Evolutionary conservation across 2,329 filamentous ascomycete species (phyloP).

Genomic region (Alternaria incomplexa): DNA sequence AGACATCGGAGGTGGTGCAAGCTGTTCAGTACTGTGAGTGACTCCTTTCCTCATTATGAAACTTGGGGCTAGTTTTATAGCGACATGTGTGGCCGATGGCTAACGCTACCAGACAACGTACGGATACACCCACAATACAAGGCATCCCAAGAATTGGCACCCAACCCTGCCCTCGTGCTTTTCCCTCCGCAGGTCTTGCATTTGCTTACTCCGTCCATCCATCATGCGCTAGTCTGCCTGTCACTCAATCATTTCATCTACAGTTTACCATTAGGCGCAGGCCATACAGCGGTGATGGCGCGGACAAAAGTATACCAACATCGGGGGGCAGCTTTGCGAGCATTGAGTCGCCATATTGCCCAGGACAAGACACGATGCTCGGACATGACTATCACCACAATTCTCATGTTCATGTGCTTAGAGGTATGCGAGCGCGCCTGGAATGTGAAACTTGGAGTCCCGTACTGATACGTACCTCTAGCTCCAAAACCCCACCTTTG

Average conservation of each 20-base stretch:
- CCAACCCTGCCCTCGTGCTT: conserved; percentile 33
- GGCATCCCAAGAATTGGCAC: conserved; percentile 22
- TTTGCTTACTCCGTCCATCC: conserved; percentile 36
- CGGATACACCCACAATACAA: conserved; percentile 30
- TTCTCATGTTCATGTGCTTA: conserved; percentile 37
- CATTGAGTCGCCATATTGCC: conserved; percentile 29
- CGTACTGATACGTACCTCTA: conserved; percentile 7
- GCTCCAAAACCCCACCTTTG: conserved; percentile 32
- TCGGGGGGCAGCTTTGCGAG: conserved; percentile 35
- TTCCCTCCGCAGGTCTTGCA: conserved; percentile 36
- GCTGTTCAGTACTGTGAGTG: conserved; percentile 41
- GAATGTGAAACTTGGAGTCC: not conserved
- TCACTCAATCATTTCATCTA: conserved; percentile 34
- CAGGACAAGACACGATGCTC: conserved; percentile 31
- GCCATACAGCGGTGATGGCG: conserved; percentile 13
- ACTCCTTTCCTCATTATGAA: not conserved
- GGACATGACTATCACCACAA: conserved; percentile 35
- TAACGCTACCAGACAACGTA: conserved; percentile 29
- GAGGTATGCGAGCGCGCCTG: conserved; percentile 24
- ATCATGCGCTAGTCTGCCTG: conserved; percentile 37
- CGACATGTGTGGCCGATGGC: not conserved
- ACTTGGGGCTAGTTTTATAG: not conserved
- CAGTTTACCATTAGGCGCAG: conserved; percentile 15
- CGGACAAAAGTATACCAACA: conserved; percentile 33
- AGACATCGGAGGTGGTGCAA: conserved; percentile 38